Evolutionary conservation across 106 monocot species (phyloP).

Genomic region (Platanthera zijinensis): DNA sequence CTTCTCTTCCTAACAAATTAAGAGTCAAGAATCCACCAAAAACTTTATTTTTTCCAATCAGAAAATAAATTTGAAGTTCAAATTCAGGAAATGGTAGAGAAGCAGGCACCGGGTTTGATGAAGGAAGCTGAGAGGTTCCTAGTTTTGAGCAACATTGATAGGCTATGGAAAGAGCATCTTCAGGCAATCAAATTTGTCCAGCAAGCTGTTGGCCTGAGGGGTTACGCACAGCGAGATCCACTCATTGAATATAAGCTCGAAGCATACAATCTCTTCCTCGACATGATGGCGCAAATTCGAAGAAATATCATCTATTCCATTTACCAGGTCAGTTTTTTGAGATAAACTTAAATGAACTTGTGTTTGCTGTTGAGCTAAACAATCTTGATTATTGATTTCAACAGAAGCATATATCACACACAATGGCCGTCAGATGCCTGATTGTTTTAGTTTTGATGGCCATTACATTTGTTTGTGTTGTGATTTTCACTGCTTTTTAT

Average conservation of each 20-base stretch:
- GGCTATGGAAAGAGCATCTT: constrained; percentile 93
- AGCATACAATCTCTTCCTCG: constrained; percentile 92
- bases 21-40: too few relatives aligned
- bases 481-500: neutral
- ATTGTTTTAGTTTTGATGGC: neutral
- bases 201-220: constrained; percentile 84
- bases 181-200: constrained; percentile 95
- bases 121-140: constrained; percentile 93
- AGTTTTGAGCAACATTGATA: constrained; percentile 84
- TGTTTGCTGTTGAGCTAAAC: too few relatives aligned
- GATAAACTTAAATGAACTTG: too few relatives aligned
- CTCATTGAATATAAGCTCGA: constrained; percentile 97
- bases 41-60: too few relatives aligned
- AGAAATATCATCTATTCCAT: constrained; percentile 95
- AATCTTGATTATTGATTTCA: too few relatives aligned
- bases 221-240: constrained; percentile 94
- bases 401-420: neutral
- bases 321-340: constrained; percentile 58
- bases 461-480: neutral
- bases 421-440: neutral
- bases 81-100: constrained; percentile 86
- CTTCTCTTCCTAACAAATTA: too few relatives aligned
- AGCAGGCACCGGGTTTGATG: constrained; percentile 84
- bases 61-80: neutral
- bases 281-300: constrained; percentile 97